Conservation (phyloP, 1,139 yeast species). For the Geotrichum citri-aurantii region DNA sequence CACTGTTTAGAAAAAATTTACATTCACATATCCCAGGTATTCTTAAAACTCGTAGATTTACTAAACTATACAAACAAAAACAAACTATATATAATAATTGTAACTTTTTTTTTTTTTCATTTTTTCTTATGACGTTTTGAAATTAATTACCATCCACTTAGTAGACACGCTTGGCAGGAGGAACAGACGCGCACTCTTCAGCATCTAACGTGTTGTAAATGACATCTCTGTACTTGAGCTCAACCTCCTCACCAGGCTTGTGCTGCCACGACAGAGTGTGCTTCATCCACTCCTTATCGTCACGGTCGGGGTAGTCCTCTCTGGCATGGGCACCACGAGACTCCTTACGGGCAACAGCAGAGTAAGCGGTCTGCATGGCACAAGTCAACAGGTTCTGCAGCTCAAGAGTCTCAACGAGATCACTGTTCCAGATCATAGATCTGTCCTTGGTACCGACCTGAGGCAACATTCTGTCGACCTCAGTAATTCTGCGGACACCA, state of each 20-base stretch:
- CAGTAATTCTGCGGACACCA: slow-evolving; percentile 77
- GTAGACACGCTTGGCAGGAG: slow-evolving; percentile 94
- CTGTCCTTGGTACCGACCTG: slow-evolving; percentile 85
- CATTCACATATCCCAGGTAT: background rate
- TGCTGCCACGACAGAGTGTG: slow-evolving; percentile 93
- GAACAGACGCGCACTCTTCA: slow-evolving; percentile 89
- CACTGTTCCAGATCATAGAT: slow-evolving; percentile 98
- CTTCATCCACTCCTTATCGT: slow-evolving; percentile 96
- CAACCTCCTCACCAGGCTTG: slow-evolving; percentile 62
- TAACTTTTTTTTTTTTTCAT: background rate
- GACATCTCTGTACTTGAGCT: slow-evolving; percentile 82
- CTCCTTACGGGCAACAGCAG: slow-evolving; percentile 94
- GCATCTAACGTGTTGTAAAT: slow-evolving; percentile 80
- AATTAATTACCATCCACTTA: slow-evolving; percentile 32
- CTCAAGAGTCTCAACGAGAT: slow-evolving; percentile 92
- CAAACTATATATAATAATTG: background rate
- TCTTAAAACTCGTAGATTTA: background rate
- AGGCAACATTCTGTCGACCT: slow-evolving; percentile 66
- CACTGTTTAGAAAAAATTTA: background rate
- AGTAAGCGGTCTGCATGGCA: slow-evolving; percentile 91
- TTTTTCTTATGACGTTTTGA: background rate
- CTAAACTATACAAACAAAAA: background rate
- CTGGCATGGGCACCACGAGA: slow-evolving; percentile 99
- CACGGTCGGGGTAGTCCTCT: slow-evolving; percentile 95
- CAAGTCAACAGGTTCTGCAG: slow-evolving; percentile 94